These are phyloP conservation scores for Phaeolepiota aurea DNA, from an alignment of 768 basidiomycete genomes.

Conservation along the genomic window DNA sequence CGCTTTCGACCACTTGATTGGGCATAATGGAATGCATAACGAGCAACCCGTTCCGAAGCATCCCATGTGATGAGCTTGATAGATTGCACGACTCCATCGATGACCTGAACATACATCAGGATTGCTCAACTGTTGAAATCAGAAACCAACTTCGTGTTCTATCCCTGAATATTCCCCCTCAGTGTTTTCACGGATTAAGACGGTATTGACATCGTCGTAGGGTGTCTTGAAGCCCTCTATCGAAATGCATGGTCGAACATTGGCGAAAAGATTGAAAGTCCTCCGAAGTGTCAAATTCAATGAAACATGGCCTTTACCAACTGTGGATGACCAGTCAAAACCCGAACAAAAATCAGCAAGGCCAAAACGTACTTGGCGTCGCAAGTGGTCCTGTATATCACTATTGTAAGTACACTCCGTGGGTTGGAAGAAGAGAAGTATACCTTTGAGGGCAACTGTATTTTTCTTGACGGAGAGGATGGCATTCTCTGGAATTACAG, in stretches of 20 bases:
- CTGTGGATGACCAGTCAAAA: conserved; percentile 29
- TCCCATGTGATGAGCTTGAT: conserved; percentile 99
- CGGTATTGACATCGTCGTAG: conserved; percentile 96
- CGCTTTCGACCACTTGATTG: conserved; percentile 76
- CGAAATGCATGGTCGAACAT: conserved; percentile 93
- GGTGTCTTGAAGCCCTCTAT: conserved; percentile 97
- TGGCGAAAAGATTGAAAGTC: conserved; percentile 97
- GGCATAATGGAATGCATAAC: conserved; percentile 99
- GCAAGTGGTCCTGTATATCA: conserved; percentile 72
- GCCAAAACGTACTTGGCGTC: conserved; percentile 74
- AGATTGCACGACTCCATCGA: conserved; percentile 97
- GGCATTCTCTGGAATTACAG: conserved; percentile 89
- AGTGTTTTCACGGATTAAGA: conserved; percentile 98
- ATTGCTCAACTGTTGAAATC: background rate
- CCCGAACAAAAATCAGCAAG: conserved; percentile 1
- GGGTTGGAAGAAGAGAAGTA: background rate
- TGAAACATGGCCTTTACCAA: conserved; percentile 98
- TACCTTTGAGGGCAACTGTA: conserved; percentile 96
- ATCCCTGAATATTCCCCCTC: conserved; percentile 99
- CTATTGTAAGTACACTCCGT: conserved; percentile 1
- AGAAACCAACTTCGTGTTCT: conserved; percentile 82
- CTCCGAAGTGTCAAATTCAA: conserved; percentile 94
- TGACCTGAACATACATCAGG: conserved; percentile 43
- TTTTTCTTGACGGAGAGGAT: conserved; percentile 92
- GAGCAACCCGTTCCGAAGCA: conserved; percentile 95